A percentile compares a stretch with the other conserved stretches of the same genome.
Evolutionary conservation across 805 yeast genomes (phyloP).

Genomic region (Saturnispora silvae): DNA sequence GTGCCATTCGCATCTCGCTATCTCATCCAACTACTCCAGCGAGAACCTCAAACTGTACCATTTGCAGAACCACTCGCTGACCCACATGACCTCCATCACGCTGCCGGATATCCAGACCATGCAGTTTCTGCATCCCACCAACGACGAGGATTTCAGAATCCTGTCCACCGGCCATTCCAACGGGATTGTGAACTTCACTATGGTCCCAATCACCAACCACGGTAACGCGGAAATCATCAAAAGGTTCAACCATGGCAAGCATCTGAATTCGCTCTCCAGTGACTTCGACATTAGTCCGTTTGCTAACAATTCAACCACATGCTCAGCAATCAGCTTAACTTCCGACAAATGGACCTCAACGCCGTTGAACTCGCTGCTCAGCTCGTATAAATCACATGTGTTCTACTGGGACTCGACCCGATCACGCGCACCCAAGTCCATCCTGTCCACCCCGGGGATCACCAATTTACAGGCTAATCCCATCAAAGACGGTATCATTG

Average conservation of each 20-base stretch:
- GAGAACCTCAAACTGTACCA: slow-evolving; percentile 43
- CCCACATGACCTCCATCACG: slow-evolving; percentile 50
- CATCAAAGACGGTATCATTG: slow-evolving; percentile 40
- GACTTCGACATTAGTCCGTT: too few species aligned
- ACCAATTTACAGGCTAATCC: slow-evolving; percentile 39
- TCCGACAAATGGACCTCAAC: slow-evolving; percentile 33
- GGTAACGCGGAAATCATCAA: slow-evolving; percentile 63
- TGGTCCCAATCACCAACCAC: slow-evolving; percentile 41
- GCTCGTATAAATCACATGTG: slow-evolving; percentile 57
- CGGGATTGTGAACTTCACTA: slow-evolving; percentile 64
- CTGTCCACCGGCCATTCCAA: slow-evolving; percentile 66
- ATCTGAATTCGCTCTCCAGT: too few species aligned
- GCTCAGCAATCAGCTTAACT: slow-evolving; percentile 28
- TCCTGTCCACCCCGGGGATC: slow-evolving; percentile 41
- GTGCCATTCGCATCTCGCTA: slow-evolving; percentile 32
- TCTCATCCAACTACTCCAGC: slow-evolving; percentile 36
- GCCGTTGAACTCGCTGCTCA: slow-evolving; percentile 37
- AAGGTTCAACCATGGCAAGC: slow-evolving; percentile 70
- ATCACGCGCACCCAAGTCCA: slow-evolving; percentile 47
- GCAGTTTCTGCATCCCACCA: slow-evolving; percentile 33
- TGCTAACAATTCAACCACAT: slow-evolving; percentile 26
- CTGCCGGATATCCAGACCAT: slow-evolving; percentile 44
- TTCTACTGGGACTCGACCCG: slow-evolving; percentile 69
- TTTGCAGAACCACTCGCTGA: slow-evolving; percentile 30
- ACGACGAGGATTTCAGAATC: slow-evolving; percentile 25